Evolutionary conservation across 805 yeast genomes (phyloP).

Genomic region (Cyberlindnera mississippiensis): DNA sequence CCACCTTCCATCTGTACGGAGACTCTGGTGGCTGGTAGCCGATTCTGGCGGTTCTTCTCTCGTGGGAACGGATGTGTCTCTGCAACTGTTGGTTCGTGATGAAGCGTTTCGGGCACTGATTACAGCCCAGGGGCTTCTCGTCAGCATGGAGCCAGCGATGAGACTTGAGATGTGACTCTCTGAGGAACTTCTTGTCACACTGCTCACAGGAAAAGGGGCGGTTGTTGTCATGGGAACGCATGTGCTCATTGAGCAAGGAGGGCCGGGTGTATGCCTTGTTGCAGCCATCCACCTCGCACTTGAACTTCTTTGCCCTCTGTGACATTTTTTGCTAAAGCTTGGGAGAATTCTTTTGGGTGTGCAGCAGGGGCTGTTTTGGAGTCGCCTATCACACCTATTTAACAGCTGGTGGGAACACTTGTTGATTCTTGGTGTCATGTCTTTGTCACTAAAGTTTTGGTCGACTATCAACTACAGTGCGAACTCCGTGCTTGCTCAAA

Average conservation of each 20-base stretch:
- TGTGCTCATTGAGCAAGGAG: constrained; percentile 57
- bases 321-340: too few species aligned
- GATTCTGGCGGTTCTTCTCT: not conserved
- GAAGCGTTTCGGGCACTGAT: constrained; percentile 56
- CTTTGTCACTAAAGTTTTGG: too few species aligned
- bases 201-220: constrained; percentile 64
- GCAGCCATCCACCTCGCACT: constrained; percentile 45
- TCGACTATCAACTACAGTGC: too few species aligned
- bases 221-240: constrained; percentile 68
- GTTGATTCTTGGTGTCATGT: too few species aligned
- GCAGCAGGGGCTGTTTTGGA: too few species aligned
- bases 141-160: constrained; percentile 66
- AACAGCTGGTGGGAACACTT: too few species aligned
- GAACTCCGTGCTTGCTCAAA: too few species aligned
- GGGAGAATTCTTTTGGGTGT: too few species aligned
- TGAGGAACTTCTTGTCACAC: constrained; percentile 59
- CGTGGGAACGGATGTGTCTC: constrained; percentile 57
- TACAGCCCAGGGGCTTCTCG: constrained; percentile 53
- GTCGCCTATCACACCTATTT: too few species aligned
- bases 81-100: constrained; percentile 54
- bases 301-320: constrained; percentile 36
- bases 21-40: not conserved
- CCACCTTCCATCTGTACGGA: not conserved
- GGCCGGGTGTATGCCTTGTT: constrained; percentile 53
- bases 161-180: constrained; percentile 77